Evolutionary conservation across 192 early-diverging fungal genomes (phyloP), one percentile per base, ranked within the genome.

Genomic region (Diversispora epigaea): DNA sequence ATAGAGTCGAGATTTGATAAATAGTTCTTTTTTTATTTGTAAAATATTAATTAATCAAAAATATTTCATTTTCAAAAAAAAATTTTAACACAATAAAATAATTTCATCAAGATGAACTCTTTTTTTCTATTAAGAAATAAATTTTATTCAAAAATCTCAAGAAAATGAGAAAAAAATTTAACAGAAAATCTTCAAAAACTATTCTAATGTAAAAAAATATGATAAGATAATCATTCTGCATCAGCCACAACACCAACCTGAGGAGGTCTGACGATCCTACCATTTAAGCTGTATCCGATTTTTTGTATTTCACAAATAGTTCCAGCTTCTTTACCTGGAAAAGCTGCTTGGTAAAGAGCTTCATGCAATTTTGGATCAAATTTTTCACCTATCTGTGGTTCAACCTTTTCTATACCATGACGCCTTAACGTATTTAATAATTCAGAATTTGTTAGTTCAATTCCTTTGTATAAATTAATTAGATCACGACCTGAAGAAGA

Each of bases 301-400:
- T 99, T 99, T 78, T 93, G 90, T 10, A 98, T 95, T 54, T 90
- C 83, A 74, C 95, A 91, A 46, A 99, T 85, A 6, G 89, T 92
- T 8, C 95, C 95, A 17, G 92, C 89, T 61, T 92, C 92, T 86
- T 97, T 98, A 56, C 87, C 94, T 9, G 91, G 88, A 47, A 96
- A 86, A 12, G 93, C 91, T 0, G 91, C 93, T 84, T 98, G 95
- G 89, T 94, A 99, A 71, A 98, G 80, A 15, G 98, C 98, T 73
- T 98, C 92, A 84, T 96, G 95, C 68, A 89, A 76, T 79, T 98
- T 98, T 55, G 93, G 94, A 75, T 99, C 97, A 78, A 98, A 99
- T 72, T 87, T 85, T 81, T 98, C 92, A 68, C 91, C 94, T 32
- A 94, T 73, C 11, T 52, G 11, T 12, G 95, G 94, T 54, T 93